Evolutionary conservation across 257 asterid species (phyloP).

Genomic region (Osmanthus fragrans): DNA sequence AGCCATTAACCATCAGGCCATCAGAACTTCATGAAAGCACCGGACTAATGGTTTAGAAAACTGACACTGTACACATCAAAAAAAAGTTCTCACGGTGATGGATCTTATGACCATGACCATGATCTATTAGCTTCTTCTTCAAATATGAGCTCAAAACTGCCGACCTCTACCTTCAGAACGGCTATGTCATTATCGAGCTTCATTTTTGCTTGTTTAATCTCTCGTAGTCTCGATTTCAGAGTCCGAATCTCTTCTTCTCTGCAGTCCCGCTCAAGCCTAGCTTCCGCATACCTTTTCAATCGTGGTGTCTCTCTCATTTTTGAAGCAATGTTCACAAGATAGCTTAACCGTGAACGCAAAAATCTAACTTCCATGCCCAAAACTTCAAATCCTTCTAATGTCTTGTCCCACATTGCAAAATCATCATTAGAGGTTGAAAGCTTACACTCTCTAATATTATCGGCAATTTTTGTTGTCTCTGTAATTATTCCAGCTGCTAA

Average conservation of each 20-base stretch:
- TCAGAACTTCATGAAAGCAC: not conserved
- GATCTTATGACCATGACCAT: not conserved
- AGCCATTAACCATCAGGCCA: not conserved
- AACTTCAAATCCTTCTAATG: not conserved
- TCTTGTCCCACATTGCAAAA: conserved; percentile 5
- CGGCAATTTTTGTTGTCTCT: conserved; percentile 9
- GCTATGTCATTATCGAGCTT: not conserved
- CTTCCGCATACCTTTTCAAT: not conserved
- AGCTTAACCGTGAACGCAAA: not conserved
- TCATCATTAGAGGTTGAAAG: not conserved
- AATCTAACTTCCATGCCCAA: conserved; percentile 14
- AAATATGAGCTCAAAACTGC: not conserved
- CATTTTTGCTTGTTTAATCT: not conserved
- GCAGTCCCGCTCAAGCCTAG: not conserved
- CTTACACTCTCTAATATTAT: not conserved
- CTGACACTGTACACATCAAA: not conserved
- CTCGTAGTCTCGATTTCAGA: not conserved
- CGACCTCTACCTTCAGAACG: not conserved
- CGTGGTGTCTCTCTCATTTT: not conserved
- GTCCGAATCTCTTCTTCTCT: not conserved
- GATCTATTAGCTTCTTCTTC: not conserved
- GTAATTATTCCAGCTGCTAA: not conserved
- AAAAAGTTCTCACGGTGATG: not conserved
- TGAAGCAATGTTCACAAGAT: not conserved
- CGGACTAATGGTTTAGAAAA: not conserved